These are phyloP conservation scores for Leptodontidium sp. DNA, from an alignment of 2,329 filamentous ascomycete genomes.

Conservation along the genomic window DNA sequence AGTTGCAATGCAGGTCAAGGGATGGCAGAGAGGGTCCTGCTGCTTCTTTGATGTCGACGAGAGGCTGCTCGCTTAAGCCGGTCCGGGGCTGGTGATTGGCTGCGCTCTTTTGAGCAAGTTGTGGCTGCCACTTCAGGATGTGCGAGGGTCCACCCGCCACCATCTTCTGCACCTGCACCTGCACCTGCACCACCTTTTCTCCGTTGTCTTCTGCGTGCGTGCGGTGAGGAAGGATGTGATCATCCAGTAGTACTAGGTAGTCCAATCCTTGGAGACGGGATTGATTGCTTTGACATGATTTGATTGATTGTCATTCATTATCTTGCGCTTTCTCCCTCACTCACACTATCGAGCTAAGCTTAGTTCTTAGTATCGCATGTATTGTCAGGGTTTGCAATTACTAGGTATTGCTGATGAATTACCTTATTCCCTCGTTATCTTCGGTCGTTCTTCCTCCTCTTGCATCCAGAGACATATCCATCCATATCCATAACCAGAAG, in stretches of 20 bases:
- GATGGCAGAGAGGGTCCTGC: background rate
- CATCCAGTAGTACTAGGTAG: slow-evolving; percentile 3
- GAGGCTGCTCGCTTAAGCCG: background rate
- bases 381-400: background rate
- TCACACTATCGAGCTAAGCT: background rate
- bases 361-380: background rate
- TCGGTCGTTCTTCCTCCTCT: background rate
- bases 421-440: background rate
- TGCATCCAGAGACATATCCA: background rate
- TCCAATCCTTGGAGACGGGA: background rate
- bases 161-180: too few relatives aligned
- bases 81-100: slow-evolving; percentile 3
- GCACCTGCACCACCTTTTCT: too few relatives aligned
- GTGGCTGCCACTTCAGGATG: slow-evolving; percentile 13
- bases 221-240: background rate
- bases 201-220: background rate
- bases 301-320: slow-evolving; percentile 1
- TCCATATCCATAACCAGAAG: background rate
- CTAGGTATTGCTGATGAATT: background rate
- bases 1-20: background rate
- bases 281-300: background rate
- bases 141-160: background rate
- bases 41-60: background rate
- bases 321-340: slow-evolving; percentile 18
- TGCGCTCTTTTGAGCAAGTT: slow-evolving; percentile 25